Percentiles rank a stretch among this genome's conserved stretches.
Evolutionary conservation across 768 basidiomycete genomes (phyloP).

Genomic region (Suillus brevipes): DNA sequence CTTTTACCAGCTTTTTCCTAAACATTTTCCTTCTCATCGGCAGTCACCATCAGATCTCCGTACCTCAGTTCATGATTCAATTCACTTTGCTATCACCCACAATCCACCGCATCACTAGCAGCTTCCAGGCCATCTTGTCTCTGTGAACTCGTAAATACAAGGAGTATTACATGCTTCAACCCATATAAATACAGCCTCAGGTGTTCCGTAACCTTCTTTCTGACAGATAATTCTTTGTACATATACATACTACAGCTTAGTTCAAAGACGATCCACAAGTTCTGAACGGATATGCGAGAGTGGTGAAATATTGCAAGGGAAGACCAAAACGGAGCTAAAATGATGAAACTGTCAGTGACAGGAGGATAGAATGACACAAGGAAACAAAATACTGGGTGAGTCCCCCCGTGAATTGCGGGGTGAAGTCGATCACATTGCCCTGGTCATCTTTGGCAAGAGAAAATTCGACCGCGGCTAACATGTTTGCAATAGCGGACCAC

Average conservation of each 20-base stretch:
- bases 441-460: constrained; percentile 5
- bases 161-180: too few species aligned
- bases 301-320: constrained; percentile 4
- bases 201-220: neutral
- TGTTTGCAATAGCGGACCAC: constrained; percentile 9
- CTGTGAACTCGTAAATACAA: neutral
- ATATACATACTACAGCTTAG: neutral
- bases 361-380: neutral
- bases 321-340: neutral
- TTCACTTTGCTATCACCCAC: too few species aligned
- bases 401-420: constrained; percentile 4
- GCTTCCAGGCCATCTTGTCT: neutral
- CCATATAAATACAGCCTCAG: neutral
- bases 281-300: neutral
- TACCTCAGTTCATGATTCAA: too few species aligned
- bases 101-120: neutral
- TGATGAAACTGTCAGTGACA: neutral
- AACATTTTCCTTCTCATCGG: too few species aligned
- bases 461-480: constrained; percentile 8
- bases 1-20: too few species aligned
- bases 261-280: neutral
- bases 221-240: neutral
- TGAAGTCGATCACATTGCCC: constrained; percentile 7
- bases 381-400: neutral
- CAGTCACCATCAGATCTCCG: too few species aligned